Base-by-base conservation (phyloP, 139 green algal genomes). In the Chlorella sp. region DNA sequence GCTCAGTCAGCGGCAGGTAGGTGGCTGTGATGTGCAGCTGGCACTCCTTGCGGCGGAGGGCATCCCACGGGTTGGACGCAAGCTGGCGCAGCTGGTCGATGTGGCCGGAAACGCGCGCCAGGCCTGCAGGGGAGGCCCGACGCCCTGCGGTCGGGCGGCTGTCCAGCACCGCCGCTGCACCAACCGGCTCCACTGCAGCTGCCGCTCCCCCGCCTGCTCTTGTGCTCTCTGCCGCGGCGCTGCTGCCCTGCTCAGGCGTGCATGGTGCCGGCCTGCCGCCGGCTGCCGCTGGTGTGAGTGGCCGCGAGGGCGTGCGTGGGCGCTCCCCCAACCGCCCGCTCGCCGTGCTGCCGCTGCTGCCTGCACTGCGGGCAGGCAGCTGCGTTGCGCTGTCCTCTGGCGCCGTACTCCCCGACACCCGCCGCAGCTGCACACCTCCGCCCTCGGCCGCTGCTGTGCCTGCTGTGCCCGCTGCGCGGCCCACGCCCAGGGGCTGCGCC, bases 1-100 rank as follows among this genome's bases (percentile, higher is more conserved):
- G 76, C 34, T 73, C 58, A 1, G 22, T 73, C 24, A 83, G 58
- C 36, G 76, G 58, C 58, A 51, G 62, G 38, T 58, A 83, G 26
- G 48, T 60, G 34, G 69, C 80, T 19, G 36, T 43, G n/a, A 85
- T 76, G 67, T 85, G 80, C 80, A 85, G 68, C 80, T 56, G 28
- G 80, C 80, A 85, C 14, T 65, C 65, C 11, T 46, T 44, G 19
- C 22, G n/a, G 48, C n/a, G n/a, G 36, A 79, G 65, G 17, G 38
- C n/a, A 1, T 76, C 46, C 80, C 73, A 38, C 2, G 76, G 54
- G 54, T 56, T 51, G 32, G n/a, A 13, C 7, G 76, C 76, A 36
- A 82, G 58, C 26, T 58, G 56, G 26, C 38, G 38, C 56, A 82
- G 58, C 76, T 73, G 76, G 14, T 24, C 51, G 14, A 60, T 60